Conservation (phyloP, 1,284 basidiomycete species). For the Mycena sp. region DNA sequence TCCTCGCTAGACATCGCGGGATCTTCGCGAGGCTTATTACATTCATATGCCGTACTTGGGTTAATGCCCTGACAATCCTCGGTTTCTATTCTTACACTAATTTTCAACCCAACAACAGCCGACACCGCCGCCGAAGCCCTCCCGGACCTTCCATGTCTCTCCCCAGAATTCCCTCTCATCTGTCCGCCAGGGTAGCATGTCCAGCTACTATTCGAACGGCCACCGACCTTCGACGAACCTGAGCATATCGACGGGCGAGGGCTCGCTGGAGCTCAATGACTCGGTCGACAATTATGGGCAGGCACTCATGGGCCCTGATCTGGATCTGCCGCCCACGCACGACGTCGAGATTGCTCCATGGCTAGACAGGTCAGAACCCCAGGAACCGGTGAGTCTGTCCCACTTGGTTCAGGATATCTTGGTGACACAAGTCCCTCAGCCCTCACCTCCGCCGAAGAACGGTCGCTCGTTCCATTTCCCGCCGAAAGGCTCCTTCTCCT, state of each 20-base stretch:
- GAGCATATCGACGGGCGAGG: slow-evolving; percentile 24
- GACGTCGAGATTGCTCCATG: slow-evolving; percentile 26
- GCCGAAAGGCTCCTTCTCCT: slow-evolving; percentile 52
- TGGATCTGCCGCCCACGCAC: slow-evolving; percentile 17
- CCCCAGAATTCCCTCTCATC: slow-evolving; percentile 14
- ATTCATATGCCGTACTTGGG: slow-evolving; percentile 19
- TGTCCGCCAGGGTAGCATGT: slow-evolving; percentile 23
- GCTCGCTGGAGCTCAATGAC: slow-evolving; percentile 24
- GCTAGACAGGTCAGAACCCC: slow-evolving; percentile 44
- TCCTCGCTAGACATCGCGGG: neutral
- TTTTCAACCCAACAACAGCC: slow-evolving; percentile 39
- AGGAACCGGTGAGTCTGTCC: slow-evolving; percentile 13
- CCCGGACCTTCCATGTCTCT: slow-evolving; percentile 33
- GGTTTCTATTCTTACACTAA: slow-evolving; percentile 14
- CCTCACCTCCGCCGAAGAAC: slow-evolving; percentile 30
- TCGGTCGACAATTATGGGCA: slow-evolving; percentile 25
- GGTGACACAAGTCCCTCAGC: slow-evolving; percentile 5
- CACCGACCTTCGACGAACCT: slow-evolving; percentile 26
- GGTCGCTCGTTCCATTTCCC: slow-evolving; percentile 43
- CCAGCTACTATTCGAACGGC: slow-evolving; percentile 16
- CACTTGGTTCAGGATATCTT: neutral
- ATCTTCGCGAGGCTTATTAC: slow-evolving; percentile 34
- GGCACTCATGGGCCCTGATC: slow-evolving; percentile 15
- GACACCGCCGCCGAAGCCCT: slow-evolving; percentile 46
- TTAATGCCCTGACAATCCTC: slow-evolving; percentile 1